These are phyloP conservation scores for Setaria viridis DNA, from an alignment of 202 grass and related monocot species.

Conservation along the genomic window DNA sequence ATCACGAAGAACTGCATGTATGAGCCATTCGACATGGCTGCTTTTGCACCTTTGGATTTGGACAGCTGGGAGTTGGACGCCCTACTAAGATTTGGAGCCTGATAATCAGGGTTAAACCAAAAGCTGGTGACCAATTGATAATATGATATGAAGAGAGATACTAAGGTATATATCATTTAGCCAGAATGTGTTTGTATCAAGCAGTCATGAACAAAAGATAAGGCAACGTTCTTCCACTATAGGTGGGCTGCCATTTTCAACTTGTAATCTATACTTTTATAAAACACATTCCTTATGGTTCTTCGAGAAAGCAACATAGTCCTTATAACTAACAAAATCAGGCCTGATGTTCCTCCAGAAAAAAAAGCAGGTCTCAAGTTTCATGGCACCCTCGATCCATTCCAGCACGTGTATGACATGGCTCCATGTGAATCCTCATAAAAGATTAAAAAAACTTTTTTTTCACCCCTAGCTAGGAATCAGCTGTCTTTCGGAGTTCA, in stretches of 20 bases:
- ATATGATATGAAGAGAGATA: background rate
- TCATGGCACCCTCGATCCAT: background rate
- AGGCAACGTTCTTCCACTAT: background rate
- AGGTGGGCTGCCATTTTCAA: background rate
- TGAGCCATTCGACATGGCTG: background rate
- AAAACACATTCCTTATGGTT: background rate
- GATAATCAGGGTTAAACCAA: background rate
- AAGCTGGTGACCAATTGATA: background rate
- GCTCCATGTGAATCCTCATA: background rate
- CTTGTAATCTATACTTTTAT: background rate
- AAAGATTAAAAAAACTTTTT: background rate
- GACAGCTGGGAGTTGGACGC: constrained; percentile 38
- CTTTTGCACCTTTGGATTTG: background rate
- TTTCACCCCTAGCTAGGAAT: background rate
- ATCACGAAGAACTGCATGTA: background rate
- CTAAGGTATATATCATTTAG: background rate
- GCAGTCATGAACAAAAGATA: background rate
- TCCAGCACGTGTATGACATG: background rate
- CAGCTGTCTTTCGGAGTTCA: background rate
- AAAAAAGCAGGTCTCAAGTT: background rate
- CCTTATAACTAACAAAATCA: background rate
- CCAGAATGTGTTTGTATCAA: background rate
- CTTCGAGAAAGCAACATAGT: no score
- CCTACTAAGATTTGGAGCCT: constrained; percentile 14
- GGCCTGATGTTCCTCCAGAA: no score